Conservation (phyloP, 495 filamentous ascomycete species). For the Bacidia rubella region DNA sequence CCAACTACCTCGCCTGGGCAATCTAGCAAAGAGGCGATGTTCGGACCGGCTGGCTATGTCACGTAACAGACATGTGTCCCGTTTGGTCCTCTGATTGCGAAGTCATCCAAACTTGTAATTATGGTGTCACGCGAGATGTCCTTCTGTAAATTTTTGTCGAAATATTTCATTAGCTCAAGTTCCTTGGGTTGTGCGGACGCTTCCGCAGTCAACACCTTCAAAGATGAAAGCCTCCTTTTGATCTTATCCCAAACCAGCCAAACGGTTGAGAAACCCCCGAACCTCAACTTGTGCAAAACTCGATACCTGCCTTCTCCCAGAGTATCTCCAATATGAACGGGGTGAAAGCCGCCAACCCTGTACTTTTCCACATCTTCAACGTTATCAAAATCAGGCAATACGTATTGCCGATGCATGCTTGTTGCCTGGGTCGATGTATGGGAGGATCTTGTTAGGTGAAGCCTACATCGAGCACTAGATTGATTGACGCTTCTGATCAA, state of each 20-base stretch:
- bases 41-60: too few relatives aligned
- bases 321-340: constrained; percentile 32
- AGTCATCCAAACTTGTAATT: too few relatives aligned
- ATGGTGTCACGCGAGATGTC: background rate
- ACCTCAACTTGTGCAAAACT: constrained; percentile 40
- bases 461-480: too few relatives aligned
- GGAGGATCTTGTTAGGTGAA: too few relatives aligned
- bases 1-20: too few relatives aligned
- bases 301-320: constrained; percentile 26
- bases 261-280: constrained; percentile 36
- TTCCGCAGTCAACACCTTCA: constrained; percentile 3
- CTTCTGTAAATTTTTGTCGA: background rate
- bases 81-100: too few relatives aligned
- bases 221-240: background rate
- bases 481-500: too few relatives aligned
- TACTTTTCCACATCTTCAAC: constrained; percentile 25
- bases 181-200: background rate
- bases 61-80: too few relatives aligned
- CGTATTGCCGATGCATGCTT: too few relatives aligned
- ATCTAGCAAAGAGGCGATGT: too few relatives aligned
- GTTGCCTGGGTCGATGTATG: too few relatives aligned
- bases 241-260: constrained; percentile 38
- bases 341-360: constrained; percentile 32
- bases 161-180: background rate
- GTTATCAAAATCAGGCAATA: too few relatives aligned